These are phyloP conservation scores for Larix kaempferi DNA, from an alignment of 75 land plant species.

Conservation along the genomic window DNA sequence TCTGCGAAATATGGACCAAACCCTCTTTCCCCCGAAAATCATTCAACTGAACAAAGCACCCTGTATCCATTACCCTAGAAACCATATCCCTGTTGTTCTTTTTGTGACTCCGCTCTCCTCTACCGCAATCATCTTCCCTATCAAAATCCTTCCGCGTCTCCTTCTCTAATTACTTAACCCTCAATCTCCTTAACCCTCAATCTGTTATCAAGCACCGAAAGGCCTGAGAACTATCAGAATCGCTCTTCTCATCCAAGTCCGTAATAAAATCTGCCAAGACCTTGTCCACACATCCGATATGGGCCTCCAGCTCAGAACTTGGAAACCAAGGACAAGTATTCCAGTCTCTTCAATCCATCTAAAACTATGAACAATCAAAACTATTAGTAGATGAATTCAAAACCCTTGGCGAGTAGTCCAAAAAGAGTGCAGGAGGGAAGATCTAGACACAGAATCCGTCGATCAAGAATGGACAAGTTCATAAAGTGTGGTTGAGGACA, in stretches of 20 bases:
- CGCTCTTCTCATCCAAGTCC: slow-evolving; percentile 58
- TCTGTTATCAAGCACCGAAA: slow-evolving; percentile 44
- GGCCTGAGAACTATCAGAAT: slow-evolving; percentile 43
- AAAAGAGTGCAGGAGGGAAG: no score
- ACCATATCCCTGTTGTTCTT: slow-evolving; percentile 32
- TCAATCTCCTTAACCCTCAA: slow-evolving; percentile 47
- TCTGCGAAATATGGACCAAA: slow-evolving; percentile 83
- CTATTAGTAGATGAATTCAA: no score
- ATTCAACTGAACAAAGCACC: slow-evolving; percentile 84
- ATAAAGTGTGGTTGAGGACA: no score
- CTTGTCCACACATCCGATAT: slow-evolving; percentile 82
- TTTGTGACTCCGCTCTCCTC: background rate
- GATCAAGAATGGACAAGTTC: no score
- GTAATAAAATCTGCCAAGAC: slow-evolving; percentile 88
- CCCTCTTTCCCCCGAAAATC: slow-evolving; percentile 92
- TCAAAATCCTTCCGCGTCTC: slow-evolving; percentile 48
- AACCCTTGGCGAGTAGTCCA: no score
- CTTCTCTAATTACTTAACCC: slow-evolving; percentile 45
- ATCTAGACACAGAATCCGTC: no score
- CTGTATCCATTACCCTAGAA: slow-evolving; percentile 79
- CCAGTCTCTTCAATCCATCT: slow-evolving; percentile 61
- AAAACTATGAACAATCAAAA: no score
- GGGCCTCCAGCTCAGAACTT: slow-evolving; percentile 87
- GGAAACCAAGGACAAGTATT: slow-evolving; percentile 87
- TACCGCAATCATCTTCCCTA: slow-evolving; percentile 34